A percentile compares a stretch with the other conserved stretches of the same genome.
These are phyloP conservation scores for Dictyostelium citrinum DNA, from an alignment of 78 protist species.

Conservation along the genomic window DNA sequence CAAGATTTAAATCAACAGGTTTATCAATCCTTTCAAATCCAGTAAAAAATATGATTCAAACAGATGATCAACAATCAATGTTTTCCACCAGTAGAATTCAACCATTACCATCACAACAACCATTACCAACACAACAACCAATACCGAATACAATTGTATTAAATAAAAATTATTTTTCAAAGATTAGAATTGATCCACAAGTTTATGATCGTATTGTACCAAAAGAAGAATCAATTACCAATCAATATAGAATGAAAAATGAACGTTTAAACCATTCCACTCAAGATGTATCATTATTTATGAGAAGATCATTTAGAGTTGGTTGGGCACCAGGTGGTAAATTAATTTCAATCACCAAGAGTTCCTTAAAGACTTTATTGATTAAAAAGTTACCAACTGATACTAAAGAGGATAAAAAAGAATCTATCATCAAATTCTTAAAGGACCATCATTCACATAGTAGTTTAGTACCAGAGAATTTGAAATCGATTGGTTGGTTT, in stretches of 20 bases:
- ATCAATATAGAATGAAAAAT: neutral
- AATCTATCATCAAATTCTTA: neutral
- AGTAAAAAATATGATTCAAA: neutral
- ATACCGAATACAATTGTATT: neutral
- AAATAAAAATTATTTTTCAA: constrained; percentile 13
- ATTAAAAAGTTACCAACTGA: neutral
- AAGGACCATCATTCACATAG: constrained; percentile 18
- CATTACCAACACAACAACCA: neutral
- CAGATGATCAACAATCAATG: neutral
- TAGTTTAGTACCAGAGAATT: constrained; percentile 6
- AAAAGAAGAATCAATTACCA: neutral
- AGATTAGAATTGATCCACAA: constrained; percentile 17
- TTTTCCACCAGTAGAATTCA: neutral
- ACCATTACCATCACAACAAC: neutral
- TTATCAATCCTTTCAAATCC: neutral
- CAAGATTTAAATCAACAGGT: neutral
- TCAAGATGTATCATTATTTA: constrained; percentile 11
- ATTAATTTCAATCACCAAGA: neutral
- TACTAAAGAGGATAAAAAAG: neutral
- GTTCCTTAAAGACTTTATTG: neutral
- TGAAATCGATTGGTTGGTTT: constrained; percentile 30
- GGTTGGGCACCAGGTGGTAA: constrained; percentile 57
- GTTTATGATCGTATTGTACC: constrained; percentile 29
- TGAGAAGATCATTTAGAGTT: constrained; percentile 76
- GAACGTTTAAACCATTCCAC: neutral